Evolutionary conservation across 164 flowering plant genomes (phyloP).

Genomic region (Umbellularia californica): DNA sequence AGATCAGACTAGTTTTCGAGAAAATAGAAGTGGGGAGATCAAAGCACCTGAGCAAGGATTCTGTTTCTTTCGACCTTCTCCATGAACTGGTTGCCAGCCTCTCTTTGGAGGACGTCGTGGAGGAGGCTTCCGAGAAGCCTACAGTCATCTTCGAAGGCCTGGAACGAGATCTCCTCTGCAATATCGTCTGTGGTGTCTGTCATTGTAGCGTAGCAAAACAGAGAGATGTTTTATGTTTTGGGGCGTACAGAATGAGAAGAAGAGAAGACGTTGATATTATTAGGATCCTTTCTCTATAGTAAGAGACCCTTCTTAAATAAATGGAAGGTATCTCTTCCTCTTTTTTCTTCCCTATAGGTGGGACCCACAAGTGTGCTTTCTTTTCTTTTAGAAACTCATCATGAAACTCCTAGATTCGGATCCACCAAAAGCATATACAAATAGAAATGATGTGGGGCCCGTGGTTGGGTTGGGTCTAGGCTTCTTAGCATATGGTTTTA

Average conservation of each 20-base stretch:
- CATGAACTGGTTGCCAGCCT: conserved; percentile 51
- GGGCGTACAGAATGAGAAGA: neutral
- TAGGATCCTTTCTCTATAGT: no score
- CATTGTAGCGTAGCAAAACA: conserved; percentile 24
- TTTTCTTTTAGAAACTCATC: no score
- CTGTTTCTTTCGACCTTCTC: conserved; percentile 60
- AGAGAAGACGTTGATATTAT: neutral
- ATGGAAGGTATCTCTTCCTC: neutral
- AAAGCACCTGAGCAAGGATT: conserved; percentile 63
- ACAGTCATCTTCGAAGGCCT: conserved; percentile 77
- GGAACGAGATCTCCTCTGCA: conserved; percentile 84
- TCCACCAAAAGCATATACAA: no score
- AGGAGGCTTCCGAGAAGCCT: conserved; percentile 62
- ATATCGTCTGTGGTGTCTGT: conserved; percentile 86
- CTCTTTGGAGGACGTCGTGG: conserved; percentile 68
- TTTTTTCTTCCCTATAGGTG: neutral
- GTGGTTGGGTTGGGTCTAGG: no score
- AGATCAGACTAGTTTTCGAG: neutral
- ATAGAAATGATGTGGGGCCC: neutral
- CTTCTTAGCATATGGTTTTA: no score
- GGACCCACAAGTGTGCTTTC: neutral
- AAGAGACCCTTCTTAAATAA: neutral
- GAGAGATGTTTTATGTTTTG: neutral
- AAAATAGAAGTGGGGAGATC: neutral
- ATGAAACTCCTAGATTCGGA: no score